Evolutionary conservation across 306 rosid genomes (phyloP).

Genomic region (Acacia crassicarpa): DNA sequence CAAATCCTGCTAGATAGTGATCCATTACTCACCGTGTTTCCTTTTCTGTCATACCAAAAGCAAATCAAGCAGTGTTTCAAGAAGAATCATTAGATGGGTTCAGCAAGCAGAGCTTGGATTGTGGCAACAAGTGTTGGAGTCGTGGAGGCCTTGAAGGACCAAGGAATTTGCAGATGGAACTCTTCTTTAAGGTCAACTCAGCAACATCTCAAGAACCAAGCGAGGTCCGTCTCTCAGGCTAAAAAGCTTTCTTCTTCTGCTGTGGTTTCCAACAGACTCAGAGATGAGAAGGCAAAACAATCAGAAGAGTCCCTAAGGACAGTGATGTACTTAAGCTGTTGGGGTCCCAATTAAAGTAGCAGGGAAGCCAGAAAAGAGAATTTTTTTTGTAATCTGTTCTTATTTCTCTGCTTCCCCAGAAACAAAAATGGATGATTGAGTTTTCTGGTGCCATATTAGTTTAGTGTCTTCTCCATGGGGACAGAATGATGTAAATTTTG

Average conservation of each 20-base stretch:
- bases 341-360: conserved; percentile 36
- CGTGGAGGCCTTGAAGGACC: conserved; percentile 45
- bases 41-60: neutral
- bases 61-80: neutral
- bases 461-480: neutral
- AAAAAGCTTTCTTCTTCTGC: conserved; percentile 41
- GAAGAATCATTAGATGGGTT: conserved; percentile 21
- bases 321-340: conserved; percentile 67
- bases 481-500: conserved; percentile 18
- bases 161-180: conserved; percentile 57
- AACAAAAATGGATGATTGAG: neutral
- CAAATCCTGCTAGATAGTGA: neutral
- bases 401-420: neutral
- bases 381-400: neutral
- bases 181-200: conserved; percentile 33
- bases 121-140: conserved; percentile 41
- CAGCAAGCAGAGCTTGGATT: conserved; percentile 27
- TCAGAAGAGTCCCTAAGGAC: conserved; percentile 61
- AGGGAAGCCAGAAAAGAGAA: neutral
- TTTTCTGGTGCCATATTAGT: neutral
- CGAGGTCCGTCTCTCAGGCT: conserved; percentile 34
- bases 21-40: neutral
- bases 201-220: conserved; percentile 39
- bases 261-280: conserved; percentile 24
- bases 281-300: conserved; percentile 41